These are phyloP conservation scores for Copromyces sp. DNA, from an alignment of 495 filamentous ascomycete genomes.

Conservation along the genomic window DNA sequence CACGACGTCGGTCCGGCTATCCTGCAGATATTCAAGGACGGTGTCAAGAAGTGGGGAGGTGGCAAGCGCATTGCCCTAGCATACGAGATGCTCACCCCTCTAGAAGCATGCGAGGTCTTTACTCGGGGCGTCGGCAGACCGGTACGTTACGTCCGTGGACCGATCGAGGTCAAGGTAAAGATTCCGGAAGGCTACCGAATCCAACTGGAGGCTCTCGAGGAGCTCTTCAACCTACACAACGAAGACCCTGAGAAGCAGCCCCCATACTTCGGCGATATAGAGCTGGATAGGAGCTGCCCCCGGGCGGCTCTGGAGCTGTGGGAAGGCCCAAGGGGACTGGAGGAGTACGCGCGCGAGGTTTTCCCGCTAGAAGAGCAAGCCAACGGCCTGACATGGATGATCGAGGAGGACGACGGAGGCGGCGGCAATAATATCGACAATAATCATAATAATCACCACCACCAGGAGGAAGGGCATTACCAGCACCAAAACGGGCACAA, in stretches of 20 bases:
- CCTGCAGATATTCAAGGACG: constrained; percentile 92
- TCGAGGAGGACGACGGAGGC: constrained; percentile 29
- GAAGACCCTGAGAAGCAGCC: constrained; percentile 44
- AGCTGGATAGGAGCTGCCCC: constrained; percentile 51
- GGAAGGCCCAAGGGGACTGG: constrained; percentile 83
- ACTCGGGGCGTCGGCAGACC: constrained; percentile 64
- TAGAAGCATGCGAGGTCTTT: constrained; percentile 72
- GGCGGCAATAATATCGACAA: constrained; percentile 9
- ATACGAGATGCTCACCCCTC: constrained; percentile 79
- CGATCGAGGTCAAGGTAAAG: constrained; percentile 74
- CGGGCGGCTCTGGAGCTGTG: constrained; percentile 67
- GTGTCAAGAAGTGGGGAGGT: constrained; percentile 77
- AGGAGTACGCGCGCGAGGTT: constrained; percentile 92
- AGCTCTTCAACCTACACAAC: constrained; percentile 49
- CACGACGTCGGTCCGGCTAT: constrained; percentile 94
- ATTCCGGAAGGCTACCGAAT: constrained; percentile 83
- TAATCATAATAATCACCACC: background rate
- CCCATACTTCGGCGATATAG: constrained; percentile 43
- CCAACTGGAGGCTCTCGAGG: constrained; percentile 67
- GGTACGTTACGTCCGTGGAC: constrained; percentile 64
- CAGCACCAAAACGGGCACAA: constrained; percentile 4
- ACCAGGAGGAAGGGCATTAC: background rate
- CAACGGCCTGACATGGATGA: constrained; percentile 91
- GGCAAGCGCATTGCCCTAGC: constrained; percentile 87
- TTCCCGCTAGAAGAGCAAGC: constrained; percentile 90